A percentile compares a stretch with the other conserved stretches of the same genome.
These are phyloP conservation scores for Saccharomycopsis schoenii DNA, from an alignment of 805 yeast species.

Conservation along the genomic window DNA sequence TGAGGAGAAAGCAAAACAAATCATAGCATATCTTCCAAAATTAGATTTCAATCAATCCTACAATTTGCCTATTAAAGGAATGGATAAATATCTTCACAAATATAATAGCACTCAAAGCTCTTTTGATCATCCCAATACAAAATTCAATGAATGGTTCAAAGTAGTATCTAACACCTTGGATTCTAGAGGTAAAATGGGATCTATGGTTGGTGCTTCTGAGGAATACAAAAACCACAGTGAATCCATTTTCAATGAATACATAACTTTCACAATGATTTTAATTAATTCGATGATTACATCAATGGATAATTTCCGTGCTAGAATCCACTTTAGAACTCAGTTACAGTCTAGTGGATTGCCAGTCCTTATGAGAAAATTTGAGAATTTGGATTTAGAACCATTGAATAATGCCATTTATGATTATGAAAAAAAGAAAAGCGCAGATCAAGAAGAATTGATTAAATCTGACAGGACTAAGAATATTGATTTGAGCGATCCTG, in stretches of 20 bases:
- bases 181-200: conserved; percentile 85
- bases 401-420: conserved; percentile 22
- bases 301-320: conserved; percentile 26
- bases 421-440: conserved; percentile 17
- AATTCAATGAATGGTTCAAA: conserved; percentile 47
- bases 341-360: conserved; percentile 31
- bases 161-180: conserved; percentile 58
- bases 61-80: conserved; percentile 6
- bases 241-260: conserved; percentile 58
- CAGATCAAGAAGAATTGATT: conserved; percentile 13
- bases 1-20: conserved; percentile 43
- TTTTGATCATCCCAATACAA: neutral
- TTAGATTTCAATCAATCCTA: conserved; percentile 22
- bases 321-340: conserved; percentile 51
- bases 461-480: conserved; percentile 33
- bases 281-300: conserved; percentile 53
- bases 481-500: conserved; percentile 59
- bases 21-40: conserved; percentile 39
- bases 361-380: conserved; percentile 26
- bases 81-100: conserved; percentile 8
- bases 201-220: conserved; percentile 85
- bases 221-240: conserved; percentile 59
- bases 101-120: neutral
- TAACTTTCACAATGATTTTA: conserved; percentile 59
- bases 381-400: conserved; percentile 32